Evolutionary conservation across 306 rosid genomes (phyloP), one percentile per base, ranked within the genome.

Genomic region (Trichosanthes cucumerina): DNA sequence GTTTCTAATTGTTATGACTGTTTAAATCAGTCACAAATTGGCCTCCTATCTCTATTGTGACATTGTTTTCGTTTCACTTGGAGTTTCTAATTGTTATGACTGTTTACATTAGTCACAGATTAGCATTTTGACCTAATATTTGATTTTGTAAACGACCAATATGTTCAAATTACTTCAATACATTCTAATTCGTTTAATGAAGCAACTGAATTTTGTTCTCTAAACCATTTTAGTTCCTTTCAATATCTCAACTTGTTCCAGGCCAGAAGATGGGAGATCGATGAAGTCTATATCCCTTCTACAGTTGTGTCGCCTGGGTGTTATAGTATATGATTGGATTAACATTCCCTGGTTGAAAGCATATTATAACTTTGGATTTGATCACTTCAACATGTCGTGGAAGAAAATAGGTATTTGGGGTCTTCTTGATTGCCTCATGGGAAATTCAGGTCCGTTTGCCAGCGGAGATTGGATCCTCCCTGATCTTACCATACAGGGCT

Each of bases 391-490:
- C 89, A 79, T 90, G 88, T 82, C 99, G 3, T 88, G 99, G 98
- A 90, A 75, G 81, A 92, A 87, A 82, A 81, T 86, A 44, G 99
- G 99, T 4, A 15, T 96, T 44, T 79, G 90, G 92, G 99, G 97
- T 70, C 93, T 96, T 76, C 78, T 87, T 66, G 89, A 96, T 69
- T 90, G 89, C 81, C 89, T 92, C 53, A 71, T 90, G 79, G 99
- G 99, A 34, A 85, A 90, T 84, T 63, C 93, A 0, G 98, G 99
- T 63, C 98, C 99, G 2, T 92, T 92, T 78, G 89, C 99, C 54
- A 88, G 98, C 11, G 93, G 89, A 3, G 99, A 96, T 78, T 96
- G 99, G 99, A 89, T 96, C 89, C 97, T 96, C 31, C 98, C 99
- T 0, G 98, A 96, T 88, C 98, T 96, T 47, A 91, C 99, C 49